Percentiles rank a stretch among this genome's conserved stretches.
phyloP scores from a whole-genome alignment of 805 yeast genomes.

The Kockiozyma suomiensis region DNA sequence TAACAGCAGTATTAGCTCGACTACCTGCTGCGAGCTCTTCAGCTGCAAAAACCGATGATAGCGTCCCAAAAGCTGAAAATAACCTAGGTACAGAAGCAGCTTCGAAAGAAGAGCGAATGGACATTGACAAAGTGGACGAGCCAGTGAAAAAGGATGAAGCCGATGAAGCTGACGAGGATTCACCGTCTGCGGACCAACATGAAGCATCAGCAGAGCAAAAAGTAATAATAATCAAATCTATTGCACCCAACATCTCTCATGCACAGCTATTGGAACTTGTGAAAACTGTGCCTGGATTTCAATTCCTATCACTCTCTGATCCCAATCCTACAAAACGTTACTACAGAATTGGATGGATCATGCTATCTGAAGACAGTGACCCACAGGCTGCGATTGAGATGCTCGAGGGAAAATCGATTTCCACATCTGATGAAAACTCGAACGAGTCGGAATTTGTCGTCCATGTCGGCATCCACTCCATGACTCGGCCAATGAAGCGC shows the following conservation, averaged over 20 bases:
- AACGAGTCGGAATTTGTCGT: conserved; percentile 18
- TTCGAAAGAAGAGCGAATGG: neutral
- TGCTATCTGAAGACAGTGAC: conserved; percentile 20
- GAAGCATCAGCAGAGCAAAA: conserved; percentile 9
- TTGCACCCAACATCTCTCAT: conserved; percentile 26
- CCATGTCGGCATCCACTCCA: conserved; percentile 28
- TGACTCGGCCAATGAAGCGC: conserved; percentile 17
- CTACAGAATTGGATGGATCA: conserved; percentile 30
- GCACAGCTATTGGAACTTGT: conserved; percentile 18
- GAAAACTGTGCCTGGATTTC: conserved; percentile 24
- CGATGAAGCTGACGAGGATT: conserved; percentile 4
- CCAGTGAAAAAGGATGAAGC: neutral
- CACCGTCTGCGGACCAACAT: conserved; percentile 6
- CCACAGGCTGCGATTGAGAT: conserved; percentile 15
- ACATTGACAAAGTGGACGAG: neutral
- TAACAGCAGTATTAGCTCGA: conserved; percentile 5
- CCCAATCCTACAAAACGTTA: conserved; percentile 28
- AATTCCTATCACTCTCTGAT: conserved; percentile 30
- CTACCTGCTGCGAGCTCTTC: neutral
- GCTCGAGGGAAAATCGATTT: conserved; percentile 25
- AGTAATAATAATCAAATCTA: conserved; percentile 28
- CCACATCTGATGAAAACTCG: conserved; percentile 10
- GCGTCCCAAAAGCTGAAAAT: conserved; percentile 1
- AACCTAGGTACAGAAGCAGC: neutral
- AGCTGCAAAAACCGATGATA: neutral